phyloP scores from a whole-genome alignment of 306 rosid species.

The Delonix regia region DNA sequence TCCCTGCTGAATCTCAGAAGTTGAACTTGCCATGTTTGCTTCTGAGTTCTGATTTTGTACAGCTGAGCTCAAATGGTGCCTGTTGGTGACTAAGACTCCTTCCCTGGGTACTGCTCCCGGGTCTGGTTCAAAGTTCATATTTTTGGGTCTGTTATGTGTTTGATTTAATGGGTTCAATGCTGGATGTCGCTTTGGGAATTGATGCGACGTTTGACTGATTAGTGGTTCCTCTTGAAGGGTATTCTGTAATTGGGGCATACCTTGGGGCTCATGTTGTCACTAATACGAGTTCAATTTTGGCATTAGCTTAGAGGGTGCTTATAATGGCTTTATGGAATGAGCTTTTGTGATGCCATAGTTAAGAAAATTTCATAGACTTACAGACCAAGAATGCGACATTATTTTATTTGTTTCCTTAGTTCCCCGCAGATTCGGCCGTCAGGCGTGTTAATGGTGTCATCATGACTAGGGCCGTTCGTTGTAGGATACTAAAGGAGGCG shows the following conservation, averaged over 20 bases:
- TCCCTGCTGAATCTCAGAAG: conserved; percentile 37
- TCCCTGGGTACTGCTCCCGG: conserved; percentile 29
- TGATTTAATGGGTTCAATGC: conserved; percentile 36
- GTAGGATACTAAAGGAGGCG: conserved; percentile 90
- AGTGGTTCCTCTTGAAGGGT: conserved; percentile 39
- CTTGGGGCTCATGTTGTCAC: conserved; percentile 26
- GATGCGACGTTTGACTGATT: conserved; percentile 37
- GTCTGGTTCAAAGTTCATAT: conserved; percentile 32
- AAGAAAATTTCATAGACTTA: conserved; percentile 35
- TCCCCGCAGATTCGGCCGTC: conserved; percentile 45
- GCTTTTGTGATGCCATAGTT: conserved; percentile 36
- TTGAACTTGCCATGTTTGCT: conserved; percentile 31
- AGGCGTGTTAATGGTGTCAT: conserved; percentile 56
- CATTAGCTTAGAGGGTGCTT: conserved; percentile 31
- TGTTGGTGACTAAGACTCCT: conserved; percentile 35
- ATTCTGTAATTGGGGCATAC: conserved; percentile 22
- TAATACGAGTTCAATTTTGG: conserved; percentile 45
- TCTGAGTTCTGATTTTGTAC: conserved; percentile 11
- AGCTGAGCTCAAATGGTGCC: conserved; percentile 33
- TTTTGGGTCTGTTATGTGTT: neutral
- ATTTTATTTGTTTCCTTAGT: conserved; percentile 45
- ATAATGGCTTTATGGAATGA: conserved; percentile 18
- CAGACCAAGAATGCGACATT: conserved; percentile 49
- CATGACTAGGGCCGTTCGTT: conserved; percentile 90
- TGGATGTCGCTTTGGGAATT: conserved; percentile 32